phyloP scores from a whole-genome alignment of 768 basidiomycete species.

The Rhodotorula kratochvilovae region DNA sequence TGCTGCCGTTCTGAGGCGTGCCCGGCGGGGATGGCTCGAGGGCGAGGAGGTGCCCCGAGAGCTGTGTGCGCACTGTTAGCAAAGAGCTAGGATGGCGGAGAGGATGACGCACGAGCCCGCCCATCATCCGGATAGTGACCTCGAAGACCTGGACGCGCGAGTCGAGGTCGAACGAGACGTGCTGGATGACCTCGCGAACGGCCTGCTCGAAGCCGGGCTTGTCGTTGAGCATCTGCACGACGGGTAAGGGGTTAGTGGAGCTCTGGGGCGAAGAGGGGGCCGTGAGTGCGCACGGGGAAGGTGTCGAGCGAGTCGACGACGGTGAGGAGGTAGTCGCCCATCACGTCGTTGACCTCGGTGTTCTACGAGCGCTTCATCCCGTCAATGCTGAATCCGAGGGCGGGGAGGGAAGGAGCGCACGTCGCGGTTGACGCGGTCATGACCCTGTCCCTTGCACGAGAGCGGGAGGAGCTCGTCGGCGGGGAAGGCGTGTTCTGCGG shows the following conservation, averaged over 20 bases:
- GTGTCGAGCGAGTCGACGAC: slow-evolving; percentile 68
- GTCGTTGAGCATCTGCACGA: slow-evolving; percentile 60
- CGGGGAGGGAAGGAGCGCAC: slow-evolving; percentile 34
- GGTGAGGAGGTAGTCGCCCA: slow-evolving; percentile 64
- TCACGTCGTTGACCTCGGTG: slow-evolving; percentile 80
- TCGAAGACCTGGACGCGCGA: slow-evolving; percentile 98
- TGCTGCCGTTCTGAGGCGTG: neutral
- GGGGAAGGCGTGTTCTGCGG: slow-evolving; percentile 32
- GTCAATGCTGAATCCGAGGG: neutral
- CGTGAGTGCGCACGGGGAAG: slow-evolving; percentile 55
- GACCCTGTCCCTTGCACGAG: slow-evolving; percentile 79
- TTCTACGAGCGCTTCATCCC: slow-evolving; percentile 51
- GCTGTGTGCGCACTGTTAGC: slow-evolving; percentile 18
- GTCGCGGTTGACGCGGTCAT: slow-evolving; percentile 23
- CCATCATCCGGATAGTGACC: slow-evolving; percentile 88
- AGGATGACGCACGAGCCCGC: slow-evolving; percentile 57
- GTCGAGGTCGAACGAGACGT: slow-evolving; percentile 86
- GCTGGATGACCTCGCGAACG: slow-evolving; percentile 70
- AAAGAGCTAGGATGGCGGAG: neutral
- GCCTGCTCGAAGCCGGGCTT: slow-evolving; percentile 74
- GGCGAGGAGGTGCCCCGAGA: slow-evolving; percentile 70
- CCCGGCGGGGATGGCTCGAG: slow-evolving; percentile 18
- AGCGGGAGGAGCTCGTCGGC: slow-evolving; percentile 71
- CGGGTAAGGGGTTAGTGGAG: neutral
- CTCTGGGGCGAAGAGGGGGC: neutral